These are phyloP conservation scores for Prunus mume DNA, from an alignment of 306 rosid genomes.

Conservation along the genomic window DNA sequence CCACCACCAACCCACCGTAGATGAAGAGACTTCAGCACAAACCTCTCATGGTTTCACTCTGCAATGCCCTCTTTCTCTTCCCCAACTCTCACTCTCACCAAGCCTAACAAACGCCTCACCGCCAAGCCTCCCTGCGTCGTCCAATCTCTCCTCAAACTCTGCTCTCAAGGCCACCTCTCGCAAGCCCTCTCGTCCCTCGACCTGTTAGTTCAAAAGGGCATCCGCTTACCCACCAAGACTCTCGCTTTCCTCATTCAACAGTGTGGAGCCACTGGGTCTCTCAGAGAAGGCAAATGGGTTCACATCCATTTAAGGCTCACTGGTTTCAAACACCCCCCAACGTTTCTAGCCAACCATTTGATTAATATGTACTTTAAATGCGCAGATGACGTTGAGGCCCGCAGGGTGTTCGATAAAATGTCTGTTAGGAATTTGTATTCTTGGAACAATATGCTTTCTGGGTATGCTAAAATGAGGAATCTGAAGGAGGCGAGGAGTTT, in stretches of 20 bases:
- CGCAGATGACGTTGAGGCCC: slow-evolving; percentile 51
- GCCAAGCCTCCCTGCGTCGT: slow-evolving; percentile 51
- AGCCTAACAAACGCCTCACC: slow-evolving; percentile 23
- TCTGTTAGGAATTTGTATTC: slow-evolving; percentile 64
- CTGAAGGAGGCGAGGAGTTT: slow-evolving; percentile 50
- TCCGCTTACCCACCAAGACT: slow-evolving; percentile 60
- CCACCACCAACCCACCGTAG: slow-evolving; percentile 13
- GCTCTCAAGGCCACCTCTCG: slow-evolving; percentile 42
- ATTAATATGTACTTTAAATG: slow-evolving; percentile 61
- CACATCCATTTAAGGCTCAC: slow-evolving; percentile 68
- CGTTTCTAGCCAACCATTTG: slow-evolving; percentile 62
- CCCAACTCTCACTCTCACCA: slow-evolving; percentile 23
- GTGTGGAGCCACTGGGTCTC: slow-evolving; percentile 48
- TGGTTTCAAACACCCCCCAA: slow-evolving; percentile 62
- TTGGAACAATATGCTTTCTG: slow-evolving; percentile 85
- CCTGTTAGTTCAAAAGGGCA: slow-evolving; percentile 49
- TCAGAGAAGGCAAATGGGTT: slow-evolving; percentile 54
- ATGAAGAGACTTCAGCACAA: slow-evolving; percentile 33
- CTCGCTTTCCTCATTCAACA: slow-evolving; percentile 57
- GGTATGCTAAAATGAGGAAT: slow-evolving; percentile 67
- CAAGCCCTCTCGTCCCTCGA: slow-evolving; percentile 70
- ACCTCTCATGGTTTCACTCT: slow-evolving; percentile 33
- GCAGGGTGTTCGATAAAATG: slow-evolving; percentile 81
- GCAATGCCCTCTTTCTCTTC: slow-evolving; percentile 63
- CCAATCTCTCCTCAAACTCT: slow-evolving; percentile 41